Percentiles rank a stretch among this genome's conserved stretches.
Conservation (phyloP, 1,284 basidiomycete species). For the Irpex rosettiformis region DNA sequence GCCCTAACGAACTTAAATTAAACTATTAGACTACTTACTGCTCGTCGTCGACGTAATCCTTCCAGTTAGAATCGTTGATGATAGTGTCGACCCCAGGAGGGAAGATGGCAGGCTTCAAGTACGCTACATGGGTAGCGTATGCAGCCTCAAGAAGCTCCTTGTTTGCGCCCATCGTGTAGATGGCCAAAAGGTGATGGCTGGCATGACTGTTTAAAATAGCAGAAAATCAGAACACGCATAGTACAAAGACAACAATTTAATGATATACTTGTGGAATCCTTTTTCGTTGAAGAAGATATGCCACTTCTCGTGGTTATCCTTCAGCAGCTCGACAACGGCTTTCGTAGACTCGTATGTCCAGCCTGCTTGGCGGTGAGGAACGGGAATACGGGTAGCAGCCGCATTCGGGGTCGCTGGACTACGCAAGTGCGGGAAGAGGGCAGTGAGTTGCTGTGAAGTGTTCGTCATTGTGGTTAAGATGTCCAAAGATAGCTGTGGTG, state of each 20-base stretch:
- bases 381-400: not conserved
- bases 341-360: conserved; percentile 41
- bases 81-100: conserved; percentile 23
- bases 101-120: conserved; percentile 13
- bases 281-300: conserved; percentile 58
- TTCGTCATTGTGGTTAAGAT: not conserved
- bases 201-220: conserved; percentile 19
- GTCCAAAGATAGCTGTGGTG: too few relatives aligned
- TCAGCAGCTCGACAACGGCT: conserved; percentile 40
- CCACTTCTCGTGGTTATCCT: conserved; percentile 50
- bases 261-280: conserved; percentile 51
- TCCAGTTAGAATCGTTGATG: conserved; percentile 44
- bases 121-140: conserved; percentile 17
- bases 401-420: not conserved
- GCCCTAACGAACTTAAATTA: too few relatives aligned
- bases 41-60: conserved; percentile 46
- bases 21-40: conserved; percentile 38
- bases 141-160: conserved; percentile 12
- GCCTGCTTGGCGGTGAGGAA: conserved; percentile 38
- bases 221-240: not conserved
- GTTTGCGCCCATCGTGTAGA: conserved; percentile 16
- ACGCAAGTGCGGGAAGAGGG: not conserved
- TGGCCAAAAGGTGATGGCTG: conserved; percentile 17
- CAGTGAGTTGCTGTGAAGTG: not conserved
- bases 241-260: too few relatives aligned